Evolutionary conservation across 495 filamentous ascomycete species (phyloP).

Genomic region (Penicillium ochrochloron): DNA sequence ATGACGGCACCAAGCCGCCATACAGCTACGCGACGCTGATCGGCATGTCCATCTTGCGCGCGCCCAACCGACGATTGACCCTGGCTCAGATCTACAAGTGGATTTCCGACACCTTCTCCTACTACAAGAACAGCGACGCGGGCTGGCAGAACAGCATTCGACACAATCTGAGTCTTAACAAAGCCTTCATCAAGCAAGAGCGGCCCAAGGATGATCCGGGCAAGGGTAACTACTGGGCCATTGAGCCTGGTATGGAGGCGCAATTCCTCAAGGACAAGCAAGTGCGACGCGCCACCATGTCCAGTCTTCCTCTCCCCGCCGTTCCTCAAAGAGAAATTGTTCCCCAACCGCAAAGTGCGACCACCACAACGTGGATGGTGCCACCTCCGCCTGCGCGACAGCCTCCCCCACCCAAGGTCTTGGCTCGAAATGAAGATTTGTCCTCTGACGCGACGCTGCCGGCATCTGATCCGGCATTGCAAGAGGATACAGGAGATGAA

Average conservation of each 20-base stretch:
- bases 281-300: conserved; percentile 59
- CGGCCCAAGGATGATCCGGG: conserved; percentile 96
- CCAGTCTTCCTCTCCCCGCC: conserved; percentile 47
- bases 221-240: conserved; percentile 98
- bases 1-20: conserved; percentile 86
- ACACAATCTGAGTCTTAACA: conserved; percentile 97
- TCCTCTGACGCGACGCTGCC: conserved; percentile 97
- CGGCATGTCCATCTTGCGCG: conserved; percentile 93
- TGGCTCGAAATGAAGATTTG: conserved; percentile 56
- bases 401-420: conserved; percentile 24
- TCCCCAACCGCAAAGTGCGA: conserved; percentile 34
- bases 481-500: conserved; percentile 66
- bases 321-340: conserved; percentile 41
- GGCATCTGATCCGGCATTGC: conserved; percentile 73
- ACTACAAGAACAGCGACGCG: conserved; percentile 79
- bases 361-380: conserved; percentile 48
- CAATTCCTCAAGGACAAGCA: conserved; percentile 88
- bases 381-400: conserved; percentile 37
- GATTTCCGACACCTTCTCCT: conserved; percentile 92
- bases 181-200: conserved; percentile 95
- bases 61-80: conserved; percentile 81
- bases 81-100: conserved; percentile 99
- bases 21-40: conserved; percentile 96
- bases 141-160: conserved; percentile 99
- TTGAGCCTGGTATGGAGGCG: conserved; percentile 83